These are phyloP conservation scores for Podospora appendiculata DNA, from an alignment of 495 filamentous ascomycete genomes.

Conservation along the genomic window DNA sequence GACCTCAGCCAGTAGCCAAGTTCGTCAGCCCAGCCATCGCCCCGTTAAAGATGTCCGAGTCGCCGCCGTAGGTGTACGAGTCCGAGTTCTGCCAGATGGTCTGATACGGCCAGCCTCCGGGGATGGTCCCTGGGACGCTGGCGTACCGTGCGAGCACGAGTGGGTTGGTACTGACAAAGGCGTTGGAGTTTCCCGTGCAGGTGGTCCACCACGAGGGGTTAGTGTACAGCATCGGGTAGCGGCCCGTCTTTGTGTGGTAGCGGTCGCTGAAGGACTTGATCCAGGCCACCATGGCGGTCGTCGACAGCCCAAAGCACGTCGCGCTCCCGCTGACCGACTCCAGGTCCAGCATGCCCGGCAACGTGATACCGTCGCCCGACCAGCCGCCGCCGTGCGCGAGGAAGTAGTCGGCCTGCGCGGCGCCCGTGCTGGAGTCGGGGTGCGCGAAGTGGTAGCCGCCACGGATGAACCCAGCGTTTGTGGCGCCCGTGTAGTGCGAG, in stretches of 20 bases:
- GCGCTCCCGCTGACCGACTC: slow-evolving; percentile 42
- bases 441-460: slow-evolving; percentile 61
- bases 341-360: slow-evolving; percentile 62
- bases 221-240: slow-evolving; percentile 55
- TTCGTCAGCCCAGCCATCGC: not conserved
- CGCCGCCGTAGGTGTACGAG: slow-evolving; percentile 39
- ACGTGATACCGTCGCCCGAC: slow-evolving; percentile 52
- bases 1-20: not conserved
- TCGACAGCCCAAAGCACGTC: slow-evolving; percentile 46
- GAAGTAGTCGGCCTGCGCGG: slow-evolving; percentile 52
- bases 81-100: slow-evolving; percentile 54
- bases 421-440: slow-evolving; percentile 40
- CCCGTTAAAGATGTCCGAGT: slow-evolving; percentile 47
- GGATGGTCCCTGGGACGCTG: slow-evolving; percentile 41
- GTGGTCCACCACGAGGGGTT: slow-evolving; percentile 55
- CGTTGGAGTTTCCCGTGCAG: slow-evolving; percentile 50
- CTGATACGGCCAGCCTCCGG: slow-evolving; percentile 52
- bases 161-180: slow-evolving; percentile 44
- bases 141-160: slow-evolving; percentile 51
- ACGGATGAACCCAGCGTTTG: slow-evolving; percentile 48
- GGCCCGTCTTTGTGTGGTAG: slow-evolving; percentile 42
- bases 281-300: slow-evolving; percentile 51
- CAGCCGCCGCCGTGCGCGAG: slow-evolving; percentile 55
- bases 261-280: slow-evolving; percentile 51
- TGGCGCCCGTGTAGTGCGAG: slow-evolving; percentile 47